phyloP scores from a whole-genome alignment of 768 basidiomycete genomes.

The Pluteus cervinus region DNA sequence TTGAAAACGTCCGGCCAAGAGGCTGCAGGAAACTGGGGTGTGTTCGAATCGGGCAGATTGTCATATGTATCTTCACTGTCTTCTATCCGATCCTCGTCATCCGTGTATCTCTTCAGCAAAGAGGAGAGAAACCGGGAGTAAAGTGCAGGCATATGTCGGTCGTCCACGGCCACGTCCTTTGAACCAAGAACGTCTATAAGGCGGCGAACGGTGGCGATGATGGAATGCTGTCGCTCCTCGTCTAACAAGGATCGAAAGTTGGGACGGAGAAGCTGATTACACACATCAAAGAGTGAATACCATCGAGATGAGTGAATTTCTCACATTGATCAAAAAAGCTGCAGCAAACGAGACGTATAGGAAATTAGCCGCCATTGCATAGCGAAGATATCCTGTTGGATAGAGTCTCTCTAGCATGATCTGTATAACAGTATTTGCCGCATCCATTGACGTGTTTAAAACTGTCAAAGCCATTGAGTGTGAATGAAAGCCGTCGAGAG shows the following conservation, averaged over 20 bases:
- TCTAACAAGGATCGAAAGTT: constrained; percentile 38
- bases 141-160: constrained; percentile 48
- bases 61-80: no score
- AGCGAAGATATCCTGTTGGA: constrained; percentile 49
- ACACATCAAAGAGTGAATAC: constrained; percentile 1
- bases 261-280: constrained; percentile 42
- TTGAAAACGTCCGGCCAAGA: constrained; percentile 5
- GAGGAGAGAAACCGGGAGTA: constrained; percentile 52
- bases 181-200: constrained; percentile 43
- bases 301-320: constrained; percentile 10
- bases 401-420: constrained; percentile 45
- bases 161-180: constrained; percentile 46
- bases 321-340: constrained; percentile 55
- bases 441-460: constrained; percentile 41
- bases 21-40: neutral
- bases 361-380: constrained; percentile 48
- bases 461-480: constrained; percentile 35
- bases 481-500: no score
- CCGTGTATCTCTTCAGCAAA: constrained; percentile 34
- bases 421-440: constrained; percentile 52
- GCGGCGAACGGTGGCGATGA: constrained; percentile 34
- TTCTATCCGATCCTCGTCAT: no score
- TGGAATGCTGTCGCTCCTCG: constrained; percentile 30
- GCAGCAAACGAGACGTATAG: constrained; percentile 52
- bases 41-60: neutral